Base-by-base conservation (phyloP, 768 basidiomycete species). In the Pholiota molesta region DNA sequence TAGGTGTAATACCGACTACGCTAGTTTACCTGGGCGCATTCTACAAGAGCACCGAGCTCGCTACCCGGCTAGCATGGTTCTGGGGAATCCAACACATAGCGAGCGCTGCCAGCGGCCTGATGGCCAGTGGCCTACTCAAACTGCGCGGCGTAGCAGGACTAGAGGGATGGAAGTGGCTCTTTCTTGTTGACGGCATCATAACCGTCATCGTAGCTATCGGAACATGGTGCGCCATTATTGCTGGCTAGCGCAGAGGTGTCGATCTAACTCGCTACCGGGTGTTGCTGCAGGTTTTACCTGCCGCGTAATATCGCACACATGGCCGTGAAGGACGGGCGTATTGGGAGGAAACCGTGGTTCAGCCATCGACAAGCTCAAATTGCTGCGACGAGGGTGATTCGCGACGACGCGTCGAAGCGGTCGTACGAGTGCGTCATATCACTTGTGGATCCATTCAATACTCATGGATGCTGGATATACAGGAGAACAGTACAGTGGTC, bases 31-130 rank as follows among this genome's bases (percentile, higher is more conserved):
- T 81, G 2, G 77, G 78, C 40, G 70, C 72, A 7, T 80, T 80
- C 64, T 81, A 81, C 67, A 78, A 76, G 39, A 72, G 80, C 26
- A 79, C 77, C 0, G 81, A 82, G 64, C 72, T 81, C 5, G 74
- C 79, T 0, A 74, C 74, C 21, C 72, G 80, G 1, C 68, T 81
- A 1, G 79, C 77, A 8, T 75, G 75, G 64, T 82, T 80, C 71
- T 82, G 80, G 75, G 79, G 77, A 21, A 68, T 76, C 17, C 78
- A 76, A 49, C 66, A 69, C 19, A 61, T 78, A 23, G 77, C 77
- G 1, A 75, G 75, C 65, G 78, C 78, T 11, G 72, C 75, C 11
- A 78, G 77, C 63, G 78, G 77, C 16, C 68, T 79, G 5, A 78
- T 79, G 77, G 77, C 78, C 0, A 77, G 76, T 52, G 78, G 77